These are phyloP conservation scores for Cryptococcus wingfieldii DNA, from an alignment of 1,284 basidiomycete genomes.

Conservation along the genomic window DNA sequence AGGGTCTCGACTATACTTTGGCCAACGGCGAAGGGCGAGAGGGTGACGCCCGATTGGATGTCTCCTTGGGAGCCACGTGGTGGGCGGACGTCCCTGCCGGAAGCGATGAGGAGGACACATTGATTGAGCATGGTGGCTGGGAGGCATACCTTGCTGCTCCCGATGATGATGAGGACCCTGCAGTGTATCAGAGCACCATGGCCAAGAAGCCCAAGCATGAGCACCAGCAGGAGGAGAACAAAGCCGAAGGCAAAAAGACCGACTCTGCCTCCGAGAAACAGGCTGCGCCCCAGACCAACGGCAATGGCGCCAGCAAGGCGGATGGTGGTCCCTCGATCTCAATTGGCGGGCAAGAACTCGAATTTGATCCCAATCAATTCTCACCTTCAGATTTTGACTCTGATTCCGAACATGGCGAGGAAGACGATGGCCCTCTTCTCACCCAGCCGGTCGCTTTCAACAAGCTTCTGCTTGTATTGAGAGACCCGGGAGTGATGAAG, in stretches of 20 bases:
- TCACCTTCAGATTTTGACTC: conserved; percentile 48
- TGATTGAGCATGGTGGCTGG: conserved; percentile 79
- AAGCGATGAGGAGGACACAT: conserved; percentile 49
- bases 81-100: conserved; percentile 52
- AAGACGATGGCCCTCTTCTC: conserved; percentile 76
- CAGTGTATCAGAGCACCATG: conserved; percentile 72
- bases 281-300: conserved; percentile 19
- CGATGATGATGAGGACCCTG: conserved; percentile 88
- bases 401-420: conserved; percentile 49
- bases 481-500: conserved; percentile 88
- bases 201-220: conserved; percentile 39
- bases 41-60: conserved; percentile 72
- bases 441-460: conserved; percentile 91
- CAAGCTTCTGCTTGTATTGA: conserved; percentile 77
- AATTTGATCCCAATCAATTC: conserved; percentile 49
- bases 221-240: conserved; percentile 3
- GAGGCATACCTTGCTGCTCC: conserved; percentile 96
- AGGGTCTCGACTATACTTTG: conserved; percentile 91
- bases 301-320: conserved; percentile 1
- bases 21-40: conserved; percentile 76
- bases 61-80: conserved; percentile 85
- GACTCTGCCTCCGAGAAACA: conserved; percentile 22
- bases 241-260: conserved; percentile 25
- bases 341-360: conserved; percentile 43
- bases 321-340: conserved; percentile 26